Conservation (phyloP, 495 filamentous ascomycete genomes). For the Clohesyomyces aquaticus region DNA sequence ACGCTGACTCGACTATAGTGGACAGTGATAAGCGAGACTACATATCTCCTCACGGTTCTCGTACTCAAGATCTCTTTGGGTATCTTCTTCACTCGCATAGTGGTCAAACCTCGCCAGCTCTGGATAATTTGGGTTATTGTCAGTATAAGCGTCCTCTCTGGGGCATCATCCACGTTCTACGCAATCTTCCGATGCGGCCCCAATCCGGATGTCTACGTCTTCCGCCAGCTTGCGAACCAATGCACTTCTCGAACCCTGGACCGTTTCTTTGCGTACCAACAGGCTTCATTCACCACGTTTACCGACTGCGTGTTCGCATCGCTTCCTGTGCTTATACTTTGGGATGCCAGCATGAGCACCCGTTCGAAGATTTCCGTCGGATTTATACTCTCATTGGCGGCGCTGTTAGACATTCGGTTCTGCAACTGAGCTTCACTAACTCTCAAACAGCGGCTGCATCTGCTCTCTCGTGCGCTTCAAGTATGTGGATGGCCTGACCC, state of each 20-base stretch:
- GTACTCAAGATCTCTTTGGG: slow-evolving; percentile 46
- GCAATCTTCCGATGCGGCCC: slow-evolving; percentile 43
- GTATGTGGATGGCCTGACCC: slow-evolving; percentile 39
- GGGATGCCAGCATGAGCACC: slow-evolving; percentile 41
- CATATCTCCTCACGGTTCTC: slow-evolving; percentile 41
- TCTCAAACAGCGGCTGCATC: slow-evolving; percentile 38
- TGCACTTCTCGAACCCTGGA: slow-evolving; percentile 31
- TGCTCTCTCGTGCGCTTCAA: slow-evolving; percentile 42
- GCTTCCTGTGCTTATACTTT: slow-evolving; percentile 42
- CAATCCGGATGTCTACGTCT: slow-evolving; percentile 34
- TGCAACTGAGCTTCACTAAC: not conserved
- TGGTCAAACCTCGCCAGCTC: slow-evolving; percentile 42
- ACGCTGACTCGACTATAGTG: slow-evolving; percentile 36
- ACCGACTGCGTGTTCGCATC: slow-evolving; percentile 43
- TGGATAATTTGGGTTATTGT: slow-evolving; percentile 38
- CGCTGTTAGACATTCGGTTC: slow-evolving; percentile 29
- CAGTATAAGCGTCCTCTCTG: slow-evolving; percentile 31
- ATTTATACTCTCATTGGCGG: slow-evolving; percentile 43
- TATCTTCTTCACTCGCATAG: slow-evolving; percentile 45
- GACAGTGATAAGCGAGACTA: slow-evolving; percentile 32
- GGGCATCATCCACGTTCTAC: slow-evolving; percentile 41
- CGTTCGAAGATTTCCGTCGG: slow-evolving; percentile 44
- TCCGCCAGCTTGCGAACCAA: slow-evolving; percentile 28
- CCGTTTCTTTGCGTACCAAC: slow-evolving; percentile 37
- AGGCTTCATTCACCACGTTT: slow-evolving; percentile 39